Evolutionary conservation across 2,329 filamentous ascomycete genomes (phyloP).

Genomic region (Zymoseptoria brevis): DNA sequence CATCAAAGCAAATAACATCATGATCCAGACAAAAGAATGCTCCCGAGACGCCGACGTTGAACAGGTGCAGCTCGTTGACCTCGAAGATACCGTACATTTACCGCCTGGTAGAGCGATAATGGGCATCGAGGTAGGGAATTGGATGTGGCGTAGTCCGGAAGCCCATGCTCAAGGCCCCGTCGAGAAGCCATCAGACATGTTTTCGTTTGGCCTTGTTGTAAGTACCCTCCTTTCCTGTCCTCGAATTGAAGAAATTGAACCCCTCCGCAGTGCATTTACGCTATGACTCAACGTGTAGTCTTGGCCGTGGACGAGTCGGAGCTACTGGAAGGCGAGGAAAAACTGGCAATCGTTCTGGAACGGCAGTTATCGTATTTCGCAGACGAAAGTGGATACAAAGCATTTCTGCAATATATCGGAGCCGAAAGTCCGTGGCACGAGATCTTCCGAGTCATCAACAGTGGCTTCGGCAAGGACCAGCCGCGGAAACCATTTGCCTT

Average conservation of each 20-base stretch:
- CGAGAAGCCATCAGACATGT: constrained; percentile 37
- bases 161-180: constrained; percentile 35
- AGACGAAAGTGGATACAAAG: constrained; percentile 33
- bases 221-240: constrained; percentile 10
- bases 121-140: constrained; percentile 36
- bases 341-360: constrained; percentile 36
- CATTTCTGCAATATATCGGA: constrained; percentile 25
- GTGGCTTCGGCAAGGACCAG: constrained; percentile 35
- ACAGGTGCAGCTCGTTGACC: constrained; percentile 35
- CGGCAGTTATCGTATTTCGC: constrained; percentile 44
- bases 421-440: constrained; percentile 35
- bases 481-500: constrained; percentile 33
- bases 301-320: constrained; percentile 33
- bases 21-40: constrained; percentile 34
- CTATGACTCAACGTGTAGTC: constrained; percentile 31
- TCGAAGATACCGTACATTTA: constrained; percentile 36
- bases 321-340: constrained; percentile 29
- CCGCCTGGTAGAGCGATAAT: constrained; percentile 31
- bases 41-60: constrained; percentile 26
- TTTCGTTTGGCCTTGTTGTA: constrained; percentile 40
- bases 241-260: background rate
- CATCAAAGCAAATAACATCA: constrained; percentile 40
- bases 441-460: constrained; percentile 32
- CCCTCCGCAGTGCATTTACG: constrained; percentile 37
- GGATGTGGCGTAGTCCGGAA: constrained; percentile 41